Evolutionary conservation across 306 rosid genomes (phyloP).

Genomic region (Dryas alaskensis): DNA sequence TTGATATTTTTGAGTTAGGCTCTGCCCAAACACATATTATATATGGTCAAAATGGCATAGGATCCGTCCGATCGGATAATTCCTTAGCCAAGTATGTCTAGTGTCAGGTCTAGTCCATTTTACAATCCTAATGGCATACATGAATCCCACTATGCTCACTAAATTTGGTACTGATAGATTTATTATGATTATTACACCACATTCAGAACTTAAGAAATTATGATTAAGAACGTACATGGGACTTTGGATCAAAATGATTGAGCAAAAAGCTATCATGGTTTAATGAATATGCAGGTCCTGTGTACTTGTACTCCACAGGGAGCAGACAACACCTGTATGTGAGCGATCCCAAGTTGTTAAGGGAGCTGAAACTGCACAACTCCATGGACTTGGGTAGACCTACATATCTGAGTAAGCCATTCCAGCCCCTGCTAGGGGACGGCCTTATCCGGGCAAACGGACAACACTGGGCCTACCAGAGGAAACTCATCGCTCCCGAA

Average conservation of each 20-base stretch:
- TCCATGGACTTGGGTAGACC: conserved; percentile 15
- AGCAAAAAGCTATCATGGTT: not conserved
- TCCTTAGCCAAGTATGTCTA: no score
- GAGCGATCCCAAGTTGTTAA: conserved; percentile 12
- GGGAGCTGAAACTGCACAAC: conserved; percentile 19
- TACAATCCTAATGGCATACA: no score
- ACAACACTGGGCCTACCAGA: conserved; percentile 9
- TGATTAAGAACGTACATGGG: not conserved
- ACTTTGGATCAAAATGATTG: not conserved
- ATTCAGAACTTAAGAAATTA: no score
- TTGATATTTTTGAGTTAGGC: no score
- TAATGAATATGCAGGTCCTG: conserved; percentile 11
- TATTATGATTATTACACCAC: no score
- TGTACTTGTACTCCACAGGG: conserved; percentile 10
- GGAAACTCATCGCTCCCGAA: conserved; percentile 16
- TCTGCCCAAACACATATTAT: no score
- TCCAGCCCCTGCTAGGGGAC: conserved; percentile 6
- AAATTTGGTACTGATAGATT: no score
- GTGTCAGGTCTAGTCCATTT: no score
- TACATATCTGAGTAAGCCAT: conserved; percentile 13
- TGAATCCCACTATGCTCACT: no score
- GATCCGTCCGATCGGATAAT: no score
- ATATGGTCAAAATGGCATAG: no score
- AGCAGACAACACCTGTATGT: conserved; percentile 13
- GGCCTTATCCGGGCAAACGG: conserved; percentile 15